Evolutionary conservation across 306 rosid species (phyloP).

Genomic region (Cicer judaicum): DNA sequence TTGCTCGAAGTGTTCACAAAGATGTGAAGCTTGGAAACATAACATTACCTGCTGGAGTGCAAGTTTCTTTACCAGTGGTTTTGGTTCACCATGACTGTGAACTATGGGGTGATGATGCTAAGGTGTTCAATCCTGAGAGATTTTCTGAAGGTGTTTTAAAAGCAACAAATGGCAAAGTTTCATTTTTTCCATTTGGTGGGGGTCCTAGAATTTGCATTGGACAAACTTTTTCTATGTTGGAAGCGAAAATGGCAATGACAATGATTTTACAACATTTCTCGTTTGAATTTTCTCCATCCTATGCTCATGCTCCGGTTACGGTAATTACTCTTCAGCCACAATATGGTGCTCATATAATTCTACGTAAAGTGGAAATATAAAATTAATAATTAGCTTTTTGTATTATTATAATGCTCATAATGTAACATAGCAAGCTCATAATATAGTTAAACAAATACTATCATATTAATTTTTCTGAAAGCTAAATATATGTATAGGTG

Average conservation of each 20-base stretch:
- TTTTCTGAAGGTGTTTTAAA: background rate
- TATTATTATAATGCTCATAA: no score
- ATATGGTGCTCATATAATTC: background rate
- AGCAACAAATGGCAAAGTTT: background rate
- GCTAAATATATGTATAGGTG: no score
- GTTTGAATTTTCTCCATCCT: background rate
- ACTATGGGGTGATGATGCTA: constrained; percentile 6
- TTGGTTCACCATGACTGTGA: background rate
- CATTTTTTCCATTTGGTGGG: constrained; percentile 8
- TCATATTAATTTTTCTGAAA: no score
- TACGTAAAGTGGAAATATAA: constrained; percentile 5
- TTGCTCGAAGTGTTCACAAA: background rate
- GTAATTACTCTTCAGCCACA: background rate
- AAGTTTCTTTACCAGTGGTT: background rate
- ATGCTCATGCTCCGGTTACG: constrained; percentile 5
- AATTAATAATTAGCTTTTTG: background rate
- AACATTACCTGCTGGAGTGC: background rate
- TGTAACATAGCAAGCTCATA: no score
- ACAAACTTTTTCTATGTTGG: background rate
- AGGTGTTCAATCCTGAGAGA: background rate
- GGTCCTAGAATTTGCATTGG: constrained; percentile 3
- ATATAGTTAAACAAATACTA: no score
- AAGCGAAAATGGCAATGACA: background rate
- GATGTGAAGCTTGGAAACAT: background rate
- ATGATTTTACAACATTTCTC: background rate